phyloP scores from a whole-genome alignment of 2,329 filamentous ascomycete genomes.

The Aureobasidium sp. region DNA sequence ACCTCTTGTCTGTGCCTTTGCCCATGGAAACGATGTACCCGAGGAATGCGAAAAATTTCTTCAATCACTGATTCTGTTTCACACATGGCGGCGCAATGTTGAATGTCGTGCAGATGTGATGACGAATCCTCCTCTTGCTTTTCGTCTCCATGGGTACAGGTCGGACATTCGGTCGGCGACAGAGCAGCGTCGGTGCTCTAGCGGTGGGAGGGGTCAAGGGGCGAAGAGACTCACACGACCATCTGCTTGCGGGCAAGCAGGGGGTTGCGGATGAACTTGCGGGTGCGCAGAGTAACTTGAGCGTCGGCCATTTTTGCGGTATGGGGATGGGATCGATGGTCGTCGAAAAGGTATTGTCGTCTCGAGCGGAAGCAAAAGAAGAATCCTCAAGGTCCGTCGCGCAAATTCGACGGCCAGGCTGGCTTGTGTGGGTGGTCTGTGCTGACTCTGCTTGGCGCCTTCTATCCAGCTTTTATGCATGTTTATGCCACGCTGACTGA shows the following conservation, averaged over 20 bases:
- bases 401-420: neutral
- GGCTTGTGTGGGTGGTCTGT: constrained; percentile 4
- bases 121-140: neutral
- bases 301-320: constrained; percentile 77
- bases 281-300: constrained; percentile 62
- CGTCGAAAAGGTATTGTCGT: constrained; percentile 6
- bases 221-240: constrained; percentile 63
- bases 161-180: neutral
- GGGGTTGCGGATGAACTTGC: constrained; percentile 99
- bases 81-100: constrained; percentile 1
- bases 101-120: neutral
- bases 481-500: neutral
- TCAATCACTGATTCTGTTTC: neutral
- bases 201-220: neutral
- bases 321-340: constrained; percentile 9
- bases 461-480: neutral
- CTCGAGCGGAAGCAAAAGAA: constrained; percentile 3
- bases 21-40: neutral
- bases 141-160: constrained; percentile 1
- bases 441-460: neutral
- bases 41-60: neutral
- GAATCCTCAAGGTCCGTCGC: neutral
- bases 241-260: constrained; percentile 98
- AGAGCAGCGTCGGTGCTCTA: constrained; percentile 5
- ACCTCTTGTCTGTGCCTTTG: neutral